These are phyloP conservation scores for Fusarium sp. DNA, from an alignment of 2,329 filamentous ascomycete species.

Conservation along the genomic window DNA sequence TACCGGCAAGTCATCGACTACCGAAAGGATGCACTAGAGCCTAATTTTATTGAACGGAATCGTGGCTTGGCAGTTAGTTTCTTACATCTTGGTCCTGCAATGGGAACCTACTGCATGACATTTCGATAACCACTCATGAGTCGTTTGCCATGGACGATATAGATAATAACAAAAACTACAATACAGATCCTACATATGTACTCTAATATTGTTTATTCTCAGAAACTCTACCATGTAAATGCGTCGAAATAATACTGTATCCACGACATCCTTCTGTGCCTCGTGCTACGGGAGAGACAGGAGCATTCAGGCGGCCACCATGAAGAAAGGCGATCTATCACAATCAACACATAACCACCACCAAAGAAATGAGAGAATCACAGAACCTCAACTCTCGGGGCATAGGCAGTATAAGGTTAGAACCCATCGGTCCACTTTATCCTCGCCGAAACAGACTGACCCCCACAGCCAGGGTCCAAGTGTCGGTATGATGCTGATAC, in stretches of 20 bases:
- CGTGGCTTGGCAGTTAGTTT: not conserved
- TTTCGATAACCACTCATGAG: not conserved
- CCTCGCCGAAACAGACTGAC: not conserved
- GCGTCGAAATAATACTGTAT: not conserved
- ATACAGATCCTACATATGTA: no score
- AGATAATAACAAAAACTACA: not conserved
- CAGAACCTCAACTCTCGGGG: not conserved
- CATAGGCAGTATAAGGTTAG: not conserved
- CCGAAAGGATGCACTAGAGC: not conserved
- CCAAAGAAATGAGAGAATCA: not conserved
- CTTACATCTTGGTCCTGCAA: not conserved
- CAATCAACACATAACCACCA: not conserved
- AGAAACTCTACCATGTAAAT: not conserved
- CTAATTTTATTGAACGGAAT: not conserved
- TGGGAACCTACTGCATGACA: not conserved
- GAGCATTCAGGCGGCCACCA: no score
- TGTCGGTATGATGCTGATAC: not conserved
- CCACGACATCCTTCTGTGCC: not conserved
- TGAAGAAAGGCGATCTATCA: not conserved
- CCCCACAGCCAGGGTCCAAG: not conserved
- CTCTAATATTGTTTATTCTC: no score
- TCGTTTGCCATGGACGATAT: not conserved
- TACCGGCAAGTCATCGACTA: not conserved
- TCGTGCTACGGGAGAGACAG: not conserved
- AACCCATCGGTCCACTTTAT: not conserved